Percentiles rank a stretch among this genome's conserved stretches.
Evolutionary conservation across 139 green algal genomes (phyloP).

Genomic region (Diplosphaera chodatii): DNA sequence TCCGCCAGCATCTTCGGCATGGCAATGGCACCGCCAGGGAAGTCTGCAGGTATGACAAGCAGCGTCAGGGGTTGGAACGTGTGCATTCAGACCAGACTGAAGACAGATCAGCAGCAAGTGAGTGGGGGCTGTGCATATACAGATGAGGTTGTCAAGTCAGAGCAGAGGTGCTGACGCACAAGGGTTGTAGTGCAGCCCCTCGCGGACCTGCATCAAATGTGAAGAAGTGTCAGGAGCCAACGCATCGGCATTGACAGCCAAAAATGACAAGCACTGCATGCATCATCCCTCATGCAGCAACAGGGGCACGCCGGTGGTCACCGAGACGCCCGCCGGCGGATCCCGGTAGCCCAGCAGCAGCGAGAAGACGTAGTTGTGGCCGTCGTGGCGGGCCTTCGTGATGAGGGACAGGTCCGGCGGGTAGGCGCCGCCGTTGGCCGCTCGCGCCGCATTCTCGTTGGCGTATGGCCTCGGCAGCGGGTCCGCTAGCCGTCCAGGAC

Average conservation of each 20-base stretch:
- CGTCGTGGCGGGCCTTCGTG: conserved; percentile 92
- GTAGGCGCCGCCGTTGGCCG: conserved; percentile 97
- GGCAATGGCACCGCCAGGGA: conserved; percentile 96
- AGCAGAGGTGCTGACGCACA: background rate
- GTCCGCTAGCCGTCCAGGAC: conserved; percentile 86
- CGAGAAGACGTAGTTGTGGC: conserved; percentile 97
- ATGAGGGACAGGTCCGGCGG: conserved; percentile 96
- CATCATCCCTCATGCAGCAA: no score
- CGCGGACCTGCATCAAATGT: conserved; percentile 54
- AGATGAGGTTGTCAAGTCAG: no score
- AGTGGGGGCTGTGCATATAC: no score
- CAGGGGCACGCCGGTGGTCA: no score
- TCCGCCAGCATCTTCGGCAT: conserved; percentile 99
- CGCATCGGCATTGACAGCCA: background rate
- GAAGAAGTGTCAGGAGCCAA: background rate
- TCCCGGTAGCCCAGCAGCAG: conserved; percentile 97
- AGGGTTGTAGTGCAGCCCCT: conserved; percentile 99
- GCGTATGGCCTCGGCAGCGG: conserved; percentile 83
- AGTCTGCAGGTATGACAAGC: conserved; percentile 52
- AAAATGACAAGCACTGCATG: no score
- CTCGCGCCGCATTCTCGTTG: conserved; percentile 89
- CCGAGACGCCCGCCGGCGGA: conserved; percentile 85
- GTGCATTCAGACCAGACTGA: no score
- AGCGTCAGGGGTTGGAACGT: no score
- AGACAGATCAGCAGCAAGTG: no score